Base-by-base conservation (phyloP, 768 basidiomycete genomes). In the Suillus hirtellus region DNA sequence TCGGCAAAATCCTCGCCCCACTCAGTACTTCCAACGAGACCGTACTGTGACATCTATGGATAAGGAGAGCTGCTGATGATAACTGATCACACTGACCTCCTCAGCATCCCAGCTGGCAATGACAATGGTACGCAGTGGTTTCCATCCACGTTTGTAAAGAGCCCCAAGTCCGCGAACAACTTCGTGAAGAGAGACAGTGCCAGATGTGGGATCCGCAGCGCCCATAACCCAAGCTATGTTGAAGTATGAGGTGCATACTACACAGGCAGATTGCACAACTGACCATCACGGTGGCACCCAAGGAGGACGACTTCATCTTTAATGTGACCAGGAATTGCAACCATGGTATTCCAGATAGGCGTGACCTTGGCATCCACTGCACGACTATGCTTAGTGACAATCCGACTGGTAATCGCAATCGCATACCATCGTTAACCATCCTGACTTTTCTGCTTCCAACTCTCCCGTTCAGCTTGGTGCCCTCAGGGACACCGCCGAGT, bases 321-420 rank as follows among this genome's bases (percentile, higher is more conserved):
- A 69, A 95, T 84, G 63, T 89, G 85, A 2, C 93, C 95, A 8
- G 93, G 94, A 63, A 96, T 90, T 35, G 88, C 82, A 12, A 84
- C 89, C 84, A 91, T 90, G 15, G 86, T 82, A 76, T 96, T 97
- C 93, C 93, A 96, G 55, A 96, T 93, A 17, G 94, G 93, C 5
- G 84, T 95, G 14, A 95, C 85, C 70, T 88, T 86, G 35, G 83
- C 87, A 62, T 93, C 84, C 46, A 96, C 91, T 88, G 59, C 59
- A 42, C 46, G 15, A 54, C 60, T 43, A 62, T 59, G 15, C 31
- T 60, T 35, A 58, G 34, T 2, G 38, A n/a, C 35, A 2, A 59
- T 21, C 6, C n/a, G 24, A 37, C 12, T 15, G 5, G 38, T 11
- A 2, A 40, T 19, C 38, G 38, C 9, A 17, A 17, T 17, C 1